Conservation (phyloP, 441 rosid species). For the Euphorbia celastroides region DNA sequence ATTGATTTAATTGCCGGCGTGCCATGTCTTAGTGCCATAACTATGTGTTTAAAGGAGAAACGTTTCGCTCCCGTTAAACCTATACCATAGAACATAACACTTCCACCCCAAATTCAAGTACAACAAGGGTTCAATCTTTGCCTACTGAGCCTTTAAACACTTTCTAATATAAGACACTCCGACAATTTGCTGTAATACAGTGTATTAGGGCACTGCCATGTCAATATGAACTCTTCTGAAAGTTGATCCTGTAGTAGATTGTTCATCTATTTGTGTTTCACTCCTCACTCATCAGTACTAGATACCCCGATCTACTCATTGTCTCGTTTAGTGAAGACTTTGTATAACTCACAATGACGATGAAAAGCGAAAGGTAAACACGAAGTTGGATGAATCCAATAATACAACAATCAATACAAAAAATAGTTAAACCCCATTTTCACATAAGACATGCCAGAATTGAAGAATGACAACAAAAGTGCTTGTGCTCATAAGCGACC, state of each 20-base stretch:
- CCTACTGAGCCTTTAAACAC: not conserved
- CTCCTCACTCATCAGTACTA: too few species aligned
- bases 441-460: not conserved
- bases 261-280: not conserved
- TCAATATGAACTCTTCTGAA: not conserved
- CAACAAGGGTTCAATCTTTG: not conserved
- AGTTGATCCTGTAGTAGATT: not conserved
- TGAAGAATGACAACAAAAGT: not conserved
- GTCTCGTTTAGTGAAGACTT: not conserved
- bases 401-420: not conserved
- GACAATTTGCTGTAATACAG: not conserved
- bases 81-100: not conserved
- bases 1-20: not conserved
- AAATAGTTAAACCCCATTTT: not conserved
- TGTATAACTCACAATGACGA: not conserved
- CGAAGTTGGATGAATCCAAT: not conserved
- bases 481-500: not conserved
- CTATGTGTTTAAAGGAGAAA: not conserved
- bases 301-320: not conserved
- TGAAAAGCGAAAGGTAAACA: not conserved
- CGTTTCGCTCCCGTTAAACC: not conserved
- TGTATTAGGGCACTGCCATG: not conserved
- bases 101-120: not conserved
- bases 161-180: not conserved
- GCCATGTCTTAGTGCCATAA: not conserved